A percentile compares a stretch with the other conserved stretches of the same genome.
These are phyloP conservation scores for Rhytidhysteron rufulum DNA, from an alignment of 2,329 filamentous ascomycete species.

Conservation along the genomic window DNA sequence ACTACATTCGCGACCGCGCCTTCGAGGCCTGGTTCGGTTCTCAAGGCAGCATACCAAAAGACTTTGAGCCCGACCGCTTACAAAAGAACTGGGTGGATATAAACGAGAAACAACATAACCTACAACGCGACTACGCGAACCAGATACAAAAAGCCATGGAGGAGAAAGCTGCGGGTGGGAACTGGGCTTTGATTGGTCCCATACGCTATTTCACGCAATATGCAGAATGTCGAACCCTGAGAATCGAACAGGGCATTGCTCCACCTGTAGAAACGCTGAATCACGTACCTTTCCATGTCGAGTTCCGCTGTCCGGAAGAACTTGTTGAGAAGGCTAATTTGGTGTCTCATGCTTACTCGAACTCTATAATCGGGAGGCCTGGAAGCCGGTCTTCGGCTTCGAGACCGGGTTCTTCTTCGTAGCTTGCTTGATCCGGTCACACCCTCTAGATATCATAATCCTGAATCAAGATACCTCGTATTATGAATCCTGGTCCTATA, in stretches of 20 bases:
- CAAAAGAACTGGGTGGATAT: slow-evolving; percentile 15
- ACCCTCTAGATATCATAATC: too few relatives aligned
- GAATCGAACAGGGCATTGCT: slow-evolving; percentile 8
- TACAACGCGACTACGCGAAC: slow-evolving; percentile 18
- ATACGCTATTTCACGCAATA: slow-evolving; percentile 22
- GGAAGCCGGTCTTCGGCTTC: too few relatives aligned
- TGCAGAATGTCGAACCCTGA: slow-evolving; percentile 13
- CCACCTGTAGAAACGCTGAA: slow-evolving; percentile 15
- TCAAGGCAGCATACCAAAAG: slow-evolving; percentile 10
- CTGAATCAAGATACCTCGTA: too few relatives aligned
- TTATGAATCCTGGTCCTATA: too few relatives aligned
- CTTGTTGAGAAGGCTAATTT: slow-evolving; percentile 13
- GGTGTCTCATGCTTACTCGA: slow-evolving; percentile 5
- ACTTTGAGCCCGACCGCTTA: slow-evolving; percentile 13
- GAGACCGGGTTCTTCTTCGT: too few relatives aligned
- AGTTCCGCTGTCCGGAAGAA: slow-evolving; percentile 26
- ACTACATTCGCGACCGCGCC: slow-evolving; percentile 26
- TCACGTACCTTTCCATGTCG: slow-evolving; percentile 24
- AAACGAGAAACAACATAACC: slow-evolving; percentile 14
- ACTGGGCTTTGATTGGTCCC: slow-evolving; percentile 15
- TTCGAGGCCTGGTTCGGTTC: slow-evolving; percentile 17
- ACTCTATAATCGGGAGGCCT: too few relatives aligned
- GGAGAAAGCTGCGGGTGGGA: slow-evolving; percentile 10
- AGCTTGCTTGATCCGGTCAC: too few relatives aligned
- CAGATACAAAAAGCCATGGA: slow-evolving; percentile 19